phyloP scores from a whole-genome alignment of 129 eudicot genomes.

The Flaveria brownii region DNA sequence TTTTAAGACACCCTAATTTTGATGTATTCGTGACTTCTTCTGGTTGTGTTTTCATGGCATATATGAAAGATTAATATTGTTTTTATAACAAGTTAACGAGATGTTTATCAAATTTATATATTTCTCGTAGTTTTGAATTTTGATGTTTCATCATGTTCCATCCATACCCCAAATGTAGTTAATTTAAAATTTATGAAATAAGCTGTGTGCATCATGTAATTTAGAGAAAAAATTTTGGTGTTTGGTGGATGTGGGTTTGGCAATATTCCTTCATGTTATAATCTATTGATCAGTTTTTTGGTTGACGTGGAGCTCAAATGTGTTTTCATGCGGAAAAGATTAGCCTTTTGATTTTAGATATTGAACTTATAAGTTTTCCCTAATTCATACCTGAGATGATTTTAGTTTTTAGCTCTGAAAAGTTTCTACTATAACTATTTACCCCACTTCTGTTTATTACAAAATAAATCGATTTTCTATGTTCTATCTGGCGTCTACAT shows the following conservation, averaged over 20 bases:
- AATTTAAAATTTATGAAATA: background rate
- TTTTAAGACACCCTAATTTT: background rate
- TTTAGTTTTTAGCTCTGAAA: too few relatives aligned
- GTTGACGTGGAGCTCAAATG: background rate
- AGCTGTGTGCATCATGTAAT: too few relatives aligned
- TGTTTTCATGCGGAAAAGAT: background rate
- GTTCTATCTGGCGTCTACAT: background rate
- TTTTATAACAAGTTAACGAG: background rate
- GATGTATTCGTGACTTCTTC: background rate
- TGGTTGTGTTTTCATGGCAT: background rate
- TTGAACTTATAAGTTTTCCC: background rate
- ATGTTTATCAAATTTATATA: background rate
- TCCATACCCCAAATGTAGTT: background rate
- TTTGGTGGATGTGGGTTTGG: too few relatives aligned
- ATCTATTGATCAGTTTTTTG: too few relatives aligned
- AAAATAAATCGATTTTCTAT: background rate
- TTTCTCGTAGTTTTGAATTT: background rate
- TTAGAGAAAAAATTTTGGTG: too few relatives aligned
- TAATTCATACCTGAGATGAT: too few relatives aligned
- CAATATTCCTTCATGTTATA: too few relatives aligned
- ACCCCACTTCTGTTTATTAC: background rate
- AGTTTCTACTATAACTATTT: background rate
- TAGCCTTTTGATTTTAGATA: conserved; percentile 11
- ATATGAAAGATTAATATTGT: background rate
- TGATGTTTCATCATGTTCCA: background rate